Evolutionary conservation across 1,139 yeast species (phyloP).

Genomic region (Geotrichum candidum): DNA sequence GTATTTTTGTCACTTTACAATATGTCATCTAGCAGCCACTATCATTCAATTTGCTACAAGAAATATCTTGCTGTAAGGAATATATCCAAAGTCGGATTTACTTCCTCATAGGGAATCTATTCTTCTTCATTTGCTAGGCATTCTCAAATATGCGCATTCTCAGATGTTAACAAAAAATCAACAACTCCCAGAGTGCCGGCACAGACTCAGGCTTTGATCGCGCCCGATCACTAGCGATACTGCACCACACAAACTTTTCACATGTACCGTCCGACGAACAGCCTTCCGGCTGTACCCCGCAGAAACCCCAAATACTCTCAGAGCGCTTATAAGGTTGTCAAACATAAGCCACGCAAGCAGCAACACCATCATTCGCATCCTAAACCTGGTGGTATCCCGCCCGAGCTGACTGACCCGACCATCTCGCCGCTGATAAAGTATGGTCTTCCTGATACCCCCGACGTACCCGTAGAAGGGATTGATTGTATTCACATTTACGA

Average conservation of each 20-base stretch:
- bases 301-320: neutral
- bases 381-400: neutral
- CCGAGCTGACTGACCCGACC: neutral
- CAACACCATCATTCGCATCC: neutral
- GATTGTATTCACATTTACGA: constrained; percentile 53
- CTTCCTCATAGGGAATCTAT: no score
- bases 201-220: neutral
- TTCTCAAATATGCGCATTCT: no score
- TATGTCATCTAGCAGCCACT: no score
- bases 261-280: neutral
- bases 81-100: no score
- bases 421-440: neutral
- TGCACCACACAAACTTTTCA: no score
- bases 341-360: neutral
- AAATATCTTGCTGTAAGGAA: no score
- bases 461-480: neutral
- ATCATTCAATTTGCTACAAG: no score
- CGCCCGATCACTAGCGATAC: neutral
- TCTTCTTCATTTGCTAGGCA: no score
- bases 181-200: neutral
- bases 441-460: neutral
- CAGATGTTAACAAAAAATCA: neutral
- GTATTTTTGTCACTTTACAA: no score
- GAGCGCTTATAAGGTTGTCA: neutral
- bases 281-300: neutral